These are phyloP conservation scores for Geranomyces michiganensis DNA, from an alignment of 192 early-diverging fungal genomes.

Conservation along the genomic window DNA sequence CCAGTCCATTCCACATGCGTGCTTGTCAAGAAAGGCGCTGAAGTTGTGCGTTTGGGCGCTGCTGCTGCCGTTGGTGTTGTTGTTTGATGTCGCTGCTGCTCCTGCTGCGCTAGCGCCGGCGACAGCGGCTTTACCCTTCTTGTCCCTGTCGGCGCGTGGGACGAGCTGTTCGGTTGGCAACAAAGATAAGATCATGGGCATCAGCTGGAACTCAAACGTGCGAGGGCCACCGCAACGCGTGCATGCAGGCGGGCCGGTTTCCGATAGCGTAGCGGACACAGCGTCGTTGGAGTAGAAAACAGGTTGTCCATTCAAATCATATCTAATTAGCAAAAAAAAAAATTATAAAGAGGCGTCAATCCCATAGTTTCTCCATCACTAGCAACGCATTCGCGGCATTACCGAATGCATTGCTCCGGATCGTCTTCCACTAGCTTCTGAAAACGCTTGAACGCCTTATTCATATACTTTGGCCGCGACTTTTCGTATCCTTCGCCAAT, in stretches of 20 bases:
- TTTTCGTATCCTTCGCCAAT: conserved; percentile 85
- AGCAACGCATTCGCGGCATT: too few relatives aligned
- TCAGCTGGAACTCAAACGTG: conserved; percentile 89
- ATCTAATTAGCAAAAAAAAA: conserved; percentile 47
- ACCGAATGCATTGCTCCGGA: conserved; percentile 84
- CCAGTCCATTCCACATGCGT: conserved; percentile 84
- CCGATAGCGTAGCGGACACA: background rate
- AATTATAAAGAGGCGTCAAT: conserved; percentile 9
- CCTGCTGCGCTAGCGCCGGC: background rate
- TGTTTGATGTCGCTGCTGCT: background rate
- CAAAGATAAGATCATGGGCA: conserved; percentile 80
- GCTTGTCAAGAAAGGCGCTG: conserved; percentile 41
- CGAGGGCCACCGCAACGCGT: conserved; percentile 65
- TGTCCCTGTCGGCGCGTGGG: conserved; percentile 9
- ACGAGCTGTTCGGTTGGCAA: conserved; percentile 67
- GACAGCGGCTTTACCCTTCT: conserved; percentile 12
- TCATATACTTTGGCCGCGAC: conserved; percentile 68
- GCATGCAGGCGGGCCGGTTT: conserved; percentile 60
- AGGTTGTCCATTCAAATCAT: conserved; percentile 71
- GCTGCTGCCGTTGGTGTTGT: background rate
- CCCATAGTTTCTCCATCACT: too few relatives aligned
- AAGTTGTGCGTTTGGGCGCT: conserved; percentile 4
- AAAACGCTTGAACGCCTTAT: conserved; percentile 82
- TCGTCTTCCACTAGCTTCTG: conserved; percentile 67
- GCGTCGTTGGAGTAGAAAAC: conserved; percentile 63